Percentiles rank a stretch among this genome's conserved stretches.
These are phyloP conservation scores for Chionographis japonica DNA, from an alignment of 106 monocot genomes.

Conservation along the genomic window DNA sequence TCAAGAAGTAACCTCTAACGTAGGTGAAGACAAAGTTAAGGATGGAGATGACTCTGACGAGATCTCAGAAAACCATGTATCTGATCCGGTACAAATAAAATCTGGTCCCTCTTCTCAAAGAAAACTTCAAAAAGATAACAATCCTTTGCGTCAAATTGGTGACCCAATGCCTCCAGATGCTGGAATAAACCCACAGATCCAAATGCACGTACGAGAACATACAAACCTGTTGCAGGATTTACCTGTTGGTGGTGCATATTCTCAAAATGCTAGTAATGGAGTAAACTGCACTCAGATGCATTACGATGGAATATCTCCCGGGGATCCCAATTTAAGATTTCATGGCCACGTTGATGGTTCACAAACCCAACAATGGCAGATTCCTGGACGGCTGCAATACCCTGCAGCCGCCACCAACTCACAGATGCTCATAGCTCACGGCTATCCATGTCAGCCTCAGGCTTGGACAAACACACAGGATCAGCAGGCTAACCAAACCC, in stretches of 20 bases:
- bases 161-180: conserved; percentile 3
- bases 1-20: conserved; percentile 8
- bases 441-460: conserved; percentile 19
- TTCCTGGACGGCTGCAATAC: conserved; percentile 3
- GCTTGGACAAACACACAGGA: conserved; percentile 13
- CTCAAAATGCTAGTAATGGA: conserved; percentile 10
- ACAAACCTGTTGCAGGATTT: conserved; percentile 6
- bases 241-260: conserved; percentile 14
- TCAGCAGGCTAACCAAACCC: conserved; percentile 33
- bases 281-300: conserved; percentile 17
- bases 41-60: conserved; percentile 3
- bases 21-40: conserved; percentile 1
- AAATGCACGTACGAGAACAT: conserved; percentile 8
- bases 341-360: conserved; percentile 17
- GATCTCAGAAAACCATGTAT: conserved; percentile 7
- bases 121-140: conserved; percentile 11
- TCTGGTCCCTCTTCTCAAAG: conserved; percentile 3
- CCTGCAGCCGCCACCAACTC: conserved; percentile 12
- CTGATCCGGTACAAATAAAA: conserved; percentile 4
- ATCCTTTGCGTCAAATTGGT: conserved; percentile 11
- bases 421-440: conserved; percentile 15
- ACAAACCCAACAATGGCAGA: conserved; percentile 35
- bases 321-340: conserved; percentile 1
- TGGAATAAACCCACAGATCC: background rate
- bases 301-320: background rate